phyloP scores from a whole-genome alignment of 257 asterid species.

The Fraxinus excelsior region DNA sequence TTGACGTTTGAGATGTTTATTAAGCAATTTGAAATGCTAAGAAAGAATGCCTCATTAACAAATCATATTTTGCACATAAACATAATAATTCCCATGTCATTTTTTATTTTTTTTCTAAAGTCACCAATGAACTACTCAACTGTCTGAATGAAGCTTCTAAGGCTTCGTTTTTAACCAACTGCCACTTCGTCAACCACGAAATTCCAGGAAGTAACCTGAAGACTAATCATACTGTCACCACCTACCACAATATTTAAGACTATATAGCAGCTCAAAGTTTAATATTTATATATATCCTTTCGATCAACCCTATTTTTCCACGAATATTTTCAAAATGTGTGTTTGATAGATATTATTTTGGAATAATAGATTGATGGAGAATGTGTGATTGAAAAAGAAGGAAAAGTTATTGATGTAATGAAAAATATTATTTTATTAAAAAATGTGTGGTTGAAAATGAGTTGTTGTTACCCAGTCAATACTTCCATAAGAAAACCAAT shows the following conservation, averaged over 20 bases:
- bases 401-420: too few species aligned
- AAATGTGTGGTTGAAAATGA: too few species aligned
- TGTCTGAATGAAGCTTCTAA: not conserved
- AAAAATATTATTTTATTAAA: too few species aligned
- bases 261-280: not conserved
- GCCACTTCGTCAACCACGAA: not conserved
- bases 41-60: not conserved
- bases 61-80: not conserved
- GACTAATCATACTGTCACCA: not conserved
- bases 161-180: not conserved
- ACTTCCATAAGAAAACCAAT: not conserved
- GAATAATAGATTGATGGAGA: too few species aligned
- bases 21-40: not conserved
- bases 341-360: too few species aligned
- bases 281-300: not conserved
- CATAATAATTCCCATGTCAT: not conserved
- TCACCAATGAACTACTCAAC: not conserved
- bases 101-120: not conserved
- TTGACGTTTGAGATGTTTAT: slow-evolving; percentile 19
- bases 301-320: too few species aligned
- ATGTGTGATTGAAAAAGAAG: too few species aligned
- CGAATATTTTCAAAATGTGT: too few species aligned
- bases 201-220: not conserved
- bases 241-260: not conserved
- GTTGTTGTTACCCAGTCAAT: too few species aligned